Conservation (phyloP, 441 rosid species). For the Bocquillonia castaneifolia region DNA sequence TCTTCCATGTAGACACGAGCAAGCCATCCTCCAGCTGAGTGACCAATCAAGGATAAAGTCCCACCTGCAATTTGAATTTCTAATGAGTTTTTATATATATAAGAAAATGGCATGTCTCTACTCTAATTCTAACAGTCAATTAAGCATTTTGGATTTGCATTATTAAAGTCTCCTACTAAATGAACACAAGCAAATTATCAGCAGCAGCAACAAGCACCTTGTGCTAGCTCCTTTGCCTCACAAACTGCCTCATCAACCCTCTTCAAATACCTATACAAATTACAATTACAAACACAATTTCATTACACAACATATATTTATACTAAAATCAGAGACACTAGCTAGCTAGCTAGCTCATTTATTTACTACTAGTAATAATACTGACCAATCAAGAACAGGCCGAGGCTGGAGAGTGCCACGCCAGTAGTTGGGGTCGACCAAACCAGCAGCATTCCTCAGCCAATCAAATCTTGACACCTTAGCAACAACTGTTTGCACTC, state of each 20-base stretch:
- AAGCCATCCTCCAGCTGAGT: conserved; percentile 98
- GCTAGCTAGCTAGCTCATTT: too few relatives aligned
- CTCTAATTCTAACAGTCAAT: too few relatives aligned
- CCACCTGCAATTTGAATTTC: conserved; percentile 54
- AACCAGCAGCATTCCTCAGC: conserved; percentile 92
- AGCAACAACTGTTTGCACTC: conserved; percentile 67
- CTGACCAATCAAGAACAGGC: conserved; percentile 91
- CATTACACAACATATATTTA: not conserved
- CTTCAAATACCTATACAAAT: conserved; percentile 56
- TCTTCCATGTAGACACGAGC: conserved; percentile 89
- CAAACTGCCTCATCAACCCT: conserved; percentile 69
- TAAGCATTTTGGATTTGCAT: too few relatives aligned
- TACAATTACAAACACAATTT: not conserved
- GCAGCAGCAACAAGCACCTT: too few relatives aligned
- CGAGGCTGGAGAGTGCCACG: conserved; percentile 78
- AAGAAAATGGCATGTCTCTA: too few relatives aligned
- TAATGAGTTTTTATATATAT: too few relatives aligned
- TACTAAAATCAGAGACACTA: too few relatives aligned
- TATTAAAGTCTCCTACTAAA: too few relatives aligned
- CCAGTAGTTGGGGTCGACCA: conserved; percentile 85
- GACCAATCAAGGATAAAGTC: conserved; percentile 70
- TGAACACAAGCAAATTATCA: not conserved
- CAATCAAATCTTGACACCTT: conserved; percentile 77
- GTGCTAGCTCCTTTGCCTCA: conserved; percentile 61
- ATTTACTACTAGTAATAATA: too few relatives aligned